Conservation (phyloP, 106 monocot genomes). For the Posidonia australis region DNA sequence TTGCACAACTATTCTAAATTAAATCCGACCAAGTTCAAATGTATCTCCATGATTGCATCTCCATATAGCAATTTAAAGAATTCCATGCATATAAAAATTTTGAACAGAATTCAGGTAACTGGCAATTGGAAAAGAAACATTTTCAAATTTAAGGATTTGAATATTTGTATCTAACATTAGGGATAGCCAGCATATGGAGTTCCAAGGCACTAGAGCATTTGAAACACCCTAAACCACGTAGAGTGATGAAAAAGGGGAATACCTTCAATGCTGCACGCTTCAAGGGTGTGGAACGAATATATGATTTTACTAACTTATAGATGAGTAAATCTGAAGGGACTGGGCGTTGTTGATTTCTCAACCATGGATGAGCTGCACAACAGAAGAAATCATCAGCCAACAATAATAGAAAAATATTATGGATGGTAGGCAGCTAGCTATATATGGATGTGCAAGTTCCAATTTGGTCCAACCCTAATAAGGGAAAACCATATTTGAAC, state of each 20-base stretch:
- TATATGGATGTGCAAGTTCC: neutral
- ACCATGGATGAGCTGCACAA: conserved; percentile 76
- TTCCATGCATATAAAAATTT: neutral
- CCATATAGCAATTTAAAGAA: neutral
- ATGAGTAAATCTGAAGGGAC: conserved; percentile 62
- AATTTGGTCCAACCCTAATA: no score
- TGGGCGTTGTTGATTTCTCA: conserved; percentile 38
- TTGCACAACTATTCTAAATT: no score
- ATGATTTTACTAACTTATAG: conserved; percentile 64
- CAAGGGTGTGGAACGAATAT: conserved; percentile 58
- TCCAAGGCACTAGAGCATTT: neutral
- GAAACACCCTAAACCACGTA: neutral
- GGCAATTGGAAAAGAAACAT: no score
- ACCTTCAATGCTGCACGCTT: conserved; percentile 79
- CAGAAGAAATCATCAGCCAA: neutral
- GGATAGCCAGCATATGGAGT: neutral
- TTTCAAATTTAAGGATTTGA: neutral
- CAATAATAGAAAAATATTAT: neutral
- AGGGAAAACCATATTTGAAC: neutral
- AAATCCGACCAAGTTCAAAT: no score
- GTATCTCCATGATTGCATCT: no score
- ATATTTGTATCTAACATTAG: no score
- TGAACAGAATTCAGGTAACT: no score
- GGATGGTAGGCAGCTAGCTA: neutral
- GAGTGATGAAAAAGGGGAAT: neutral